These are phyloP conservation scores for Termitomyces titanicus DNA, from an alignment of 768 basidiomycete genomes.

Conservation along the genomic window DNA sequence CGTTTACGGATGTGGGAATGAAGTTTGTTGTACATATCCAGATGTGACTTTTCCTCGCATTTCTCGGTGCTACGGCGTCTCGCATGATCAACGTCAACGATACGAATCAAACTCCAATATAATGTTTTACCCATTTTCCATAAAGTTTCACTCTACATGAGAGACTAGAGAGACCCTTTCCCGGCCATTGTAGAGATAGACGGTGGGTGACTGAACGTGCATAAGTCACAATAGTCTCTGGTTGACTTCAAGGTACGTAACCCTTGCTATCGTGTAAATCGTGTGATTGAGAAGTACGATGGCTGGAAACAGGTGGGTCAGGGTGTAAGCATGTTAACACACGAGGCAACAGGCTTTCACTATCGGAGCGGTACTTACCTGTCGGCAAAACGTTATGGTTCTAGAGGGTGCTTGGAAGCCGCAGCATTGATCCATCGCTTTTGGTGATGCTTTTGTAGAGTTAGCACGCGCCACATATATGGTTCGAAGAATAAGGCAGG, in stretches of 20 bases:
- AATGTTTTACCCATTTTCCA: too few relatives aligned
- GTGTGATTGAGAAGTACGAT: slow-evolving; percentile 2
- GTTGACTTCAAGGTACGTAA: too few relatives aligned
- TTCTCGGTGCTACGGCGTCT: neutral
- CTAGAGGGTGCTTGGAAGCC: slow-evolving; percentile 3
- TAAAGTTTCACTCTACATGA: neutral
- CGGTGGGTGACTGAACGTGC: neutral
- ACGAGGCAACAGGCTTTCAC: slow-evolving; percentile 6
- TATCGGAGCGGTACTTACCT: neutral
- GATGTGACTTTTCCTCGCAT: neutral
- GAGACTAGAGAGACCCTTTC: neutral
- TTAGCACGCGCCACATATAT: slow-evolving; percentile 14
- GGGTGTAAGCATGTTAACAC: slow-evolving; percentile 1
- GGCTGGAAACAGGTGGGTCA: slow-evolving; percentile 9
- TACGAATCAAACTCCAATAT: too few relatives aligned
- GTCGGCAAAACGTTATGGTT: slow-evolving; percentile 4
- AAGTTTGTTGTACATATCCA: neutral
- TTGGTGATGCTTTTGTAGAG: slow-evolving; percentile 6
- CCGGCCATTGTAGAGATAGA: neutral
- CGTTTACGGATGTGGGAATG: neutral
- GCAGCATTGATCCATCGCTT: neutral
- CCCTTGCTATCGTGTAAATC: neutral
- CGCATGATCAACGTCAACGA: neutral
- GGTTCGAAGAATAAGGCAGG: neutral
- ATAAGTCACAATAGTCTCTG: neutral